Evolutionary conservation across 768 basidiomycete species (phyloP), one percentile per base, ranked within the genome.

Genomic region (Tephrocybe sp.): DNA sequence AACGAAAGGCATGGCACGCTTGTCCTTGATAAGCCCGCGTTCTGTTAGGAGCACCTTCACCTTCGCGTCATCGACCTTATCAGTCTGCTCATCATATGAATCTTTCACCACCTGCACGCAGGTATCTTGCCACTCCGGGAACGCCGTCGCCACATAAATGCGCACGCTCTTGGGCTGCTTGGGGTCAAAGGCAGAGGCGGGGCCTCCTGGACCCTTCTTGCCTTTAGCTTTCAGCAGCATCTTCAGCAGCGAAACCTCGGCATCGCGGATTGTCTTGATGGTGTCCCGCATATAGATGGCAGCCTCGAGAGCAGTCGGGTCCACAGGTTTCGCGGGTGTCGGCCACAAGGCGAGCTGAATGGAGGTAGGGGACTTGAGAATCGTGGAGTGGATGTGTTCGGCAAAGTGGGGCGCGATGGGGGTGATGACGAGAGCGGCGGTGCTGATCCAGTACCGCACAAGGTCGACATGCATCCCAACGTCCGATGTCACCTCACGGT

Each of bases 401-500:
- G 95, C 80, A 62, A 90, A 90, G 72, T 98, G 97, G 0, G 96
- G 94, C 0, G 93, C 91, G 65, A 98, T 80, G 31, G 97, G 96
- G 0, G 84, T 74, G 64, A 89, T 77, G 55, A 97, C 75, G 44
- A 98, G 75, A 5, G 89, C 79, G n/a, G 92, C 83, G 50, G 76
- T 69, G 41, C 84, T 82, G 64, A 98, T 85, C 89, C 89, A 98
- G 73, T 84, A 81, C 54, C 82, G 72, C 61, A 96, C 84, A 38
- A 98, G 81, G 53, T 93, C 93, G 41, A 65, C 75, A 69, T 98
- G 95, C 93, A 98, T 97, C 24, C 93, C 92, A 41, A 86, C 73
- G 53, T 93, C 91, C 6, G 81, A 73, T 2, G 90, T 94, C 43
- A 96, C 91, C 64, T 94, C 89, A 49, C 94, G 91, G 67, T 98